Evolutionary conservation across 345 rosid genomes (phyloP).

Genomic region (Boechera divaricarpa): DNA sequence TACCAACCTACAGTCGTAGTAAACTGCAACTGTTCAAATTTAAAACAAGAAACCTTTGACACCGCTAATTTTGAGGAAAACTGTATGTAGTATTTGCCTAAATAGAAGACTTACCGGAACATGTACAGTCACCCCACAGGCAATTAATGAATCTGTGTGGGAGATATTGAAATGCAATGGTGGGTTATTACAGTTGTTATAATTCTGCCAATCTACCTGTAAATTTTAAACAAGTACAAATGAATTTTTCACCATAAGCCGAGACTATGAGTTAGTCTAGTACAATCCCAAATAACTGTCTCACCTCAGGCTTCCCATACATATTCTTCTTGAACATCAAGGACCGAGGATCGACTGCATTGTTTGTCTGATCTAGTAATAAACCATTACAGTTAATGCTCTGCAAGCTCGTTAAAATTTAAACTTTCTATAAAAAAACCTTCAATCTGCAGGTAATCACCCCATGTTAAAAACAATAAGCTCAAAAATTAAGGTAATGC

Average conservation of each 20-base stretch:
- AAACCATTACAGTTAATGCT: conserved; percentile 26
- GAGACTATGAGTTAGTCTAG: not conserved
- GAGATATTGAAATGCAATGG: conserved; percentile 85
- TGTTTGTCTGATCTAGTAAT: conserved; percentile 63
- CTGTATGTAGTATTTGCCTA: not conserved
- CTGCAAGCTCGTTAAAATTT: conserved; percentile 1
- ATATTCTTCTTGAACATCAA: conserved; percentile 75
- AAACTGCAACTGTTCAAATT: conserved; percentile 25
- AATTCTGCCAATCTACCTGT: conserved; percentile 71
- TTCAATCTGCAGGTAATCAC: not conserved
- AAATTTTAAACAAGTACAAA: not conserved
- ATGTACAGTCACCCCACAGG: conserved; percentile 78
- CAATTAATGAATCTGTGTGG: conserved; percentile 81
- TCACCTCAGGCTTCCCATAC: conserved; percentile 96
- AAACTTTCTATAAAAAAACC: not conserved
- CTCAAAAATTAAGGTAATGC: not conserved
- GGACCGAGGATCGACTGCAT: conserved; percentile 58
- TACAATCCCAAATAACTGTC: conserved; percentile 28
- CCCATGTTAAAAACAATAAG: not conserved
- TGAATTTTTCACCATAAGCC: not conserved
- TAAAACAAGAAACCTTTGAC: conserved; percentile 12
- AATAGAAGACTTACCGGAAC: conserved; percentile 54
- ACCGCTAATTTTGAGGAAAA: not conserved
- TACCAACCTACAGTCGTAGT: conserved; percentile 62
- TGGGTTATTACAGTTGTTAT: conserved; percentile 39